Conservation (phyloP, 176 grass and related monocot genomes). For the Tuctoria greenei region DNA sequence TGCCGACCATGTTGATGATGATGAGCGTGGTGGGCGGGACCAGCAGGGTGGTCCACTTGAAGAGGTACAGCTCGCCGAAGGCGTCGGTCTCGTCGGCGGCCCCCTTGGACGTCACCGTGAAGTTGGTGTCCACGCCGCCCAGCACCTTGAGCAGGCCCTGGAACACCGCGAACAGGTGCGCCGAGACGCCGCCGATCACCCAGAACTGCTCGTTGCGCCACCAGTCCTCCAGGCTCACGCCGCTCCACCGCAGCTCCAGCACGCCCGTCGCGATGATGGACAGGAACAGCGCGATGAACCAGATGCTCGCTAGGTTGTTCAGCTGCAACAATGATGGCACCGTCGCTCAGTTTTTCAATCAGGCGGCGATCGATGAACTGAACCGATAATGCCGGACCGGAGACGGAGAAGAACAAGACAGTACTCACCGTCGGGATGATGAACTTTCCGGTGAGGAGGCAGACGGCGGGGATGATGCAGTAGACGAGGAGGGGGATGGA, state of each 20-base stretch:
- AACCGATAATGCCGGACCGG: too few relatives aligned
- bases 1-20: slow-evolving; percentile 98
- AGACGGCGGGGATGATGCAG: slow-evolving; percentile 84
- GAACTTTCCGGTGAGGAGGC: slow-evolving; percentile 93
- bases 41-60: slow-evolving; percentile 93
- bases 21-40: slow-evolving; percentile 85
- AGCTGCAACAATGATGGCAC: slow-evolving; percentile 35
- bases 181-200: slow-evolving; percentile 86
- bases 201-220: slow-evolving; percentile 96
- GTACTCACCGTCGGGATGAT: slow-evolving; percentile 81
- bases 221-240: slow-evolving; percentile 92
- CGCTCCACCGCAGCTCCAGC: slow-evolving; percentile 85
- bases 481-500: slow-evolving; percentile 87
- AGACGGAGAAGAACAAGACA: too few relatives aligned
- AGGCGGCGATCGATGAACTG: too few relatives aligned
- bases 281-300: slow-evolving; percentile 88
- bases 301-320: slow-evolving; percentile 85
- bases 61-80: slow-evolving; percentile 89
- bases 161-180: slow-evolving; percentile 89
- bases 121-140: slow-evolving; percentile 87
- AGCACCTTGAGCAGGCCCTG: slow-evolving; percentile 93
- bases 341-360: not conserved
- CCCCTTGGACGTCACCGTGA: slow-evolving; percentile 88
- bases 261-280: slow-evolving; percentile 84
- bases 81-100: slow-evolving; percentile 66